A percentile compares a stretch with the other conserved stretches of the same genome.
phyloP scores from a whole-genome alignment of 345 rosid genomes.

The Cardiospermum halicacabum region DNA sequence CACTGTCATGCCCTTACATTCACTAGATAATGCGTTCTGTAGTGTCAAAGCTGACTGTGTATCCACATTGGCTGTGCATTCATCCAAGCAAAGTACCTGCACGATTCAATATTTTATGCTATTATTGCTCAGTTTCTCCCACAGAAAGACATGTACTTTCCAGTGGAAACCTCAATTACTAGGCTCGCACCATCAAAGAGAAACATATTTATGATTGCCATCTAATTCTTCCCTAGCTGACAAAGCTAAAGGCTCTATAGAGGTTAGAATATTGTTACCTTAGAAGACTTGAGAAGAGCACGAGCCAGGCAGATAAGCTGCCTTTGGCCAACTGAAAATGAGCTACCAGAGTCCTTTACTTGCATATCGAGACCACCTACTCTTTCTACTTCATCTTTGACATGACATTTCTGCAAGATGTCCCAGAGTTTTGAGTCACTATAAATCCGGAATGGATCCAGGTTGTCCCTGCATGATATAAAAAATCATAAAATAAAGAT shows the following conservation, averaged over 20 bases:
- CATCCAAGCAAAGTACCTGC: slow-evolving; percentile 89
- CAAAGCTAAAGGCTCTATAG: neutral
- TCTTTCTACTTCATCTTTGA: slow-evolving; percentile 69
- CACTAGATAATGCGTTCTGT: slow-evolving; percentile 60
- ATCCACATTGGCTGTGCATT: slow-evolving; percentile 87
- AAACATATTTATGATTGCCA: neutral
- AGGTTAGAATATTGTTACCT: slow-evolving; percentile 34
- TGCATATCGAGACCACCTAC: slow-evolving; percentile 69
- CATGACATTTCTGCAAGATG: slow-evolving; percentile 66
- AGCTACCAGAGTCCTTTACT: slow-evolving; percentile 60
- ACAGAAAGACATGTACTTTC: neutral
- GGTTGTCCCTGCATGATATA: slow-evolving; percentile 55
- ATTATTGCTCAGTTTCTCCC: neutral
- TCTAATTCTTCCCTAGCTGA: neutral
- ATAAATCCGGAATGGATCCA: slow-evolving; percentile 59
- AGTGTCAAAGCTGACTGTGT: slow-evolving; percentile 63
- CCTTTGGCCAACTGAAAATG: slow-evolving; percentile 86
- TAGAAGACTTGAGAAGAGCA: slow-evolving; percentile 81
- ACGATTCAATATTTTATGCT: slow-evolving; percentile 4
- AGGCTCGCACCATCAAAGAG: neutral
- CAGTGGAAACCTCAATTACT: neutral
- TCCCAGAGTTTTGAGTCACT: slow-evolving; percentile 66
- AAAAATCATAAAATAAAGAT: neutral
- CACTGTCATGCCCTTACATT: slow-evolving; percentile 71
- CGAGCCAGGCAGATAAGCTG: slow-evolving; percentile 93